phyloP scores from a whole-genome alignment of 2,329 filamentous ascomycete genomes.

The Pseudocercospora vitis region DNA sequence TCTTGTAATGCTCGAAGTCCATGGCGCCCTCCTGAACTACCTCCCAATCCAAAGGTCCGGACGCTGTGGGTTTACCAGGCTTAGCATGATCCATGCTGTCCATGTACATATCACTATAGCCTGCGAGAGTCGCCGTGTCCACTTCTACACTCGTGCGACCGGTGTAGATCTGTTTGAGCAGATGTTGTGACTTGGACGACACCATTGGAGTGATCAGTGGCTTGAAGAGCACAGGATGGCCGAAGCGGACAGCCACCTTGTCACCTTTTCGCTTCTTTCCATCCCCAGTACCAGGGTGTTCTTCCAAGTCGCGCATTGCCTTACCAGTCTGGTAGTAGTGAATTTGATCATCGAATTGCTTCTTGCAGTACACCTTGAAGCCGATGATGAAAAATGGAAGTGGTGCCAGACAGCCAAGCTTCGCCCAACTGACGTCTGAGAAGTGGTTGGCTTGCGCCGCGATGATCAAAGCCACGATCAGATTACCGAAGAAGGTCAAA shows the following conservation, averaged over 20 bases:
- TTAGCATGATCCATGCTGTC: slow-evolving; percentile 69
- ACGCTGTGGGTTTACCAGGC: slow-evolving; percentile 56
- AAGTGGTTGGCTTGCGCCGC: slow-evolving; percentile 47
- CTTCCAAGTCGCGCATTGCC: slow-evolving; percentile 45
- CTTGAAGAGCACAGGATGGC: slow-evolving; percentile 86
- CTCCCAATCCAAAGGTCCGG: slow-evolving; percentile 61
- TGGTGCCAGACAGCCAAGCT: slow-evolving; percentile 67
- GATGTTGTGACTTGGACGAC: slow-evolving; percentile 81
- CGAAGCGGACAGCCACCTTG: slow-evolving; percentile 75
- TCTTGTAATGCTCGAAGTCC: slow-evolving; percentile 90
- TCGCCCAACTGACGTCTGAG: slow-evolving; percentile 49
- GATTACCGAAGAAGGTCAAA: slow-evolving; percentile 72
- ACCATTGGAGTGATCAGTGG: slow-evolving; percentile 94
- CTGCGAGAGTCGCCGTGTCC: slow-evolving; percentile 60
- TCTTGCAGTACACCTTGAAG: slow-evolving; percentile 85
- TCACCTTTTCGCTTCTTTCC: slow-evolving; percentile 55
- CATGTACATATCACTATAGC: slow-evolving; percentile 82
- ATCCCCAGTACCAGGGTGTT: slow-evolving; percentile 34
- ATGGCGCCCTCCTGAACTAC: slow-evolving; percentile 82
- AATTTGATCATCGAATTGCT: slow-evolving; percentile 73
- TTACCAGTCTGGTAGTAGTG: slow-evolving; percentile 74
- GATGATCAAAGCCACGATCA: slow-evolving; percentile 74
- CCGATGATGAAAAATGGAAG: slow-evolving; percentile 73
- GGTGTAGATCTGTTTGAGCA: slow-evolving; percentile 81
- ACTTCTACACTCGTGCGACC: slow-evolving; percentile 68